Base-by-base conservation (phyloP, 2,329 filamentous ascomycete genomes). In the Cladosporium phlei region DNA sequence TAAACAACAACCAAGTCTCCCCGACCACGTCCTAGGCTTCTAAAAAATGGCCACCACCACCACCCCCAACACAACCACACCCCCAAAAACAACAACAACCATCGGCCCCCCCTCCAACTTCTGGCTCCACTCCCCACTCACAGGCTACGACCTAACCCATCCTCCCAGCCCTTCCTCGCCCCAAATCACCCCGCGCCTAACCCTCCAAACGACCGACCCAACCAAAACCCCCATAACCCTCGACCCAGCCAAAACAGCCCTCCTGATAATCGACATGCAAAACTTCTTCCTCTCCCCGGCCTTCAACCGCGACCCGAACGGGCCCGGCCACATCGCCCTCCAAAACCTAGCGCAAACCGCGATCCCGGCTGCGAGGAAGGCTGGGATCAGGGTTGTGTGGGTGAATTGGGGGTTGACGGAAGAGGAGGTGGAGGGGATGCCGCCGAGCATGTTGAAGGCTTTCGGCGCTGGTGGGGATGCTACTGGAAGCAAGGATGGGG, bases 361-460 rank as follows among this genome's bases (percentile, higher is more conserved):
- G 4, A 68, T 74, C 17, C 71, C 71, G 6, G 70, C 68, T 27
- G 78, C 75, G 28, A 65, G 77, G 34, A 65, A 70, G 46, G 66
- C 67, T n/a, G 75, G 72, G 1, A 69, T 80, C 14, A 65, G 72
- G 58, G 42, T 78, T 16, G 60, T 78, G 16, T 78, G 75, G 74
- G 64, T 78, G 33, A 79, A 77, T 55, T 82, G 77, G 78, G 77
- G 77, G 2, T 63, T 81, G 28, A 75, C 68, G 0, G 70, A 77
- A n/a, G 53, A 63, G 14, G 77, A 80, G 53, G 57, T 80, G 11
- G 55, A 57, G 3, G 58, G 51, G 3, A 73, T 81, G 66, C 77
- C 77, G 5, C 73, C 77, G 6, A 66, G 66, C 11, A 65, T 75
- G 4, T 58, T 69, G 43, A 62, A 72, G 10, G 68, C 72, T 11